Evolutionary conservation across 2,329 filamentous ascomycete genomes (phyloP), one percentile per base, ranked within the genome.

Genomic region (Curvularia lunata): DNA sequence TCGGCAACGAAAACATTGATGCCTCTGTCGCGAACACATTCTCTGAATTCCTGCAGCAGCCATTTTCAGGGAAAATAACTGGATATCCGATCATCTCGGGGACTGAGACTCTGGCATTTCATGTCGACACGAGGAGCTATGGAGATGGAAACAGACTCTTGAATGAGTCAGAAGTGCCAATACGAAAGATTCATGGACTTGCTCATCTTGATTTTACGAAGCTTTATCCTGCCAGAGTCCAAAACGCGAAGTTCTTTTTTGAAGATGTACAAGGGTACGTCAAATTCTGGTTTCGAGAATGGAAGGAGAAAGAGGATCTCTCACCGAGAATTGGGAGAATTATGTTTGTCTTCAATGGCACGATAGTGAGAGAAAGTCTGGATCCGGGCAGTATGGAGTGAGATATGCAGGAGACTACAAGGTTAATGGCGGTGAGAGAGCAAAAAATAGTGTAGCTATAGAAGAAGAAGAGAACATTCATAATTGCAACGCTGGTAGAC

Each of bases 201-300:
- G 49, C 42, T 10, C 59, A 64, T 41, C 54, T 64, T 12, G 41
- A 53, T 5, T 64, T 64, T 21, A 40, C 61, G 23, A 45, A n/a
- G 3, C 54, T 66, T 13, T 62, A 61, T 41, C 47, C 57, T 12
- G 18, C 48, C 32, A 50, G 56, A 12, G 5, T 18, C 10, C 5
- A 41, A 16, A 48, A 30, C 21, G 38, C 51, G 18, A 41, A 41
- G 10, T 16, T 18, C 7, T 50, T 34, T 4, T 13, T 34, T 4
- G 3, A 47, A 2, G 16, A 32, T 21, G 12, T 47, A 16, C 27
- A 32, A 8, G 43, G 21, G 4, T 47, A 47, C 28, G 4, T 47
- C 12, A 6, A 47, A 8, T 19, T 21, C 2, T 47, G 43, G 43
- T 16, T 47, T 30, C 27, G 19, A 21, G 10, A 32, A 16, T 32